phyloP scores from a whole-genome alignment of 2,329 filamentous ascomycete species.

The Penicillium freii region DNA sequence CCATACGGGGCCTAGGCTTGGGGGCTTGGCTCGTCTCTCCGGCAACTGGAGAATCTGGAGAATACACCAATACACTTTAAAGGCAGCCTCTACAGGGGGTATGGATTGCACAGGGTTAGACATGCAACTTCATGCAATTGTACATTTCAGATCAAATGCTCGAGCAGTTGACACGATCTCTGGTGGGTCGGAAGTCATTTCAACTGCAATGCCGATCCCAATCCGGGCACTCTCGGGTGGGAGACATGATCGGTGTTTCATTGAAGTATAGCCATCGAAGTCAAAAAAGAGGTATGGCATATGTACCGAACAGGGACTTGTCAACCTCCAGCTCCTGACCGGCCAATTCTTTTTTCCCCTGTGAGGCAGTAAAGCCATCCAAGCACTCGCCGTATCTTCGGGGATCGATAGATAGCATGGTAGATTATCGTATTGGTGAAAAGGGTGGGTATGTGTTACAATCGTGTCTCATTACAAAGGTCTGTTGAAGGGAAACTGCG shows the following conservation, averaged over 20 bases:
- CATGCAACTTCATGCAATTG: conserved; percentile 1
- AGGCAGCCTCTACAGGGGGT: not conserved
- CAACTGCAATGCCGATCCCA: conserved; percentile 1
- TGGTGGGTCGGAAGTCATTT: not conserved
- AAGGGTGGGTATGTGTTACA: conserved; percentile 21
- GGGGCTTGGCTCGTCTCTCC: conserved; percentile 18
- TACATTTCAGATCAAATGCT: not conserved
- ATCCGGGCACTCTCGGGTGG: not conserved
- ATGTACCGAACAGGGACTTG: not conserved
- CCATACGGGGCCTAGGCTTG: conserved; percentile 2
- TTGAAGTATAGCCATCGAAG: not conserved
- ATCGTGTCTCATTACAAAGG: conserved; percentile 32
- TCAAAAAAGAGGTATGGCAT: not conserved
- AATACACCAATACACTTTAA: not conserved
- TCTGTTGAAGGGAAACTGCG: conserved; percentile 16
- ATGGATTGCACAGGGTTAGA: conserved; percentile 2
- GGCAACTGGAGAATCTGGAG: conserved; percentile 19
- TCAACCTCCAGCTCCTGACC: conserved; percentile 5
- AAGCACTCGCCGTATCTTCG: conserved; percentile 1
- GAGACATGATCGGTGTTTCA: conserved; percentile 1
- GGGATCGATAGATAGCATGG: conserved; percentile 1
- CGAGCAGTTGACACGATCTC: not conserved
- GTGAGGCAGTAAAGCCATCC: not conserved
- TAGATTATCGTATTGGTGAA: conserved; percentile 15
- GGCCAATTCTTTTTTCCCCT: not conserved